Evolutionary conservation across 345 rosid species (phyloP).

Genomic region (Zanthoxylum bungeanum): DNA sequence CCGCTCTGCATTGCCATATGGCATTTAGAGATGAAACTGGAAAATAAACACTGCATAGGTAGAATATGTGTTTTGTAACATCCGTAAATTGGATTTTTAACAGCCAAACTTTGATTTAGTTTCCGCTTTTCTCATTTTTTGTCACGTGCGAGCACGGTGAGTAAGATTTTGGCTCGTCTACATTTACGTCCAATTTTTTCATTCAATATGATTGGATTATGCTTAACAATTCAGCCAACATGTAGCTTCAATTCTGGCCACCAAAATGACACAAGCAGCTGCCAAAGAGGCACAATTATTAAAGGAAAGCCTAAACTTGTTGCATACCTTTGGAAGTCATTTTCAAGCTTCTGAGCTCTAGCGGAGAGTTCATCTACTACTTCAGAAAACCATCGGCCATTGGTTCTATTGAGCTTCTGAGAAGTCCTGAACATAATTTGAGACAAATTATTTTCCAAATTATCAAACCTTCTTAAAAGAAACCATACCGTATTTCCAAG

Average conservation of each 20-base stretch:
- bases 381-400: conserved; percentile 21
- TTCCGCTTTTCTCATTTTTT: no score
- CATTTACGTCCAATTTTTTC: not conserved
- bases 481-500: not conserved
- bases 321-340: conserved; percentile 50
- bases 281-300: not conserved
- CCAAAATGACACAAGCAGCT: not conserved
- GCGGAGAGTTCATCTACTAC: conserved; percentile 42
- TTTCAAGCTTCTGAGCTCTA: conserved; percentile 51
- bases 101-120: no score
- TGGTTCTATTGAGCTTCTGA: conserved; percentile 29
- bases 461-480: not conserved
- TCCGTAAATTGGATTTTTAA: not conserved
- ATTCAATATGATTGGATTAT: not conserved
- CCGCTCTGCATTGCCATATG: conserved; percentile 48
- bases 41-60: not conserved
- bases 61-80: not conserved
- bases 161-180: not conserved
- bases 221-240: not conserved
- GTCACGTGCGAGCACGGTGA: no score
- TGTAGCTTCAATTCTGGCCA: not conserved
- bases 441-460: not conserved
- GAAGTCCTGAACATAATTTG: conserved; percentile 32
- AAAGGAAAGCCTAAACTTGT: not conserved
- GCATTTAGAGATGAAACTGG: not conserved